phyloP scores from a whole-genome alignment of 1,284 basidiomycete genomes.

The Leccinum griseonigrum region DNA sequence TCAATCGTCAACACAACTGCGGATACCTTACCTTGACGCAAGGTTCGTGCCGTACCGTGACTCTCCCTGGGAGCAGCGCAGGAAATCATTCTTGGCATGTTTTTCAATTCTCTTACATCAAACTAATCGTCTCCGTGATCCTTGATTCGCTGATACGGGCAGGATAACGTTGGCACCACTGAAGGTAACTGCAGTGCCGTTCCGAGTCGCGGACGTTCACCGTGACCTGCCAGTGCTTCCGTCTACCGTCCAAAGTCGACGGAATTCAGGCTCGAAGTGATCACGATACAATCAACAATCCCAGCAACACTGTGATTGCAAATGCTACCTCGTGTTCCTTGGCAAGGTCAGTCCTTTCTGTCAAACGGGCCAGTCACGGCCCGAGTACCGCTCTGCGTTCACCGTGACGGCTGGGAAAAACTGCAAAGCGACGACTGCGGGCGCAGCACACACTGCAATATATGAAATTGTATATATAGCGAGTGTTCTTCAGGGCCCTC shows the following conservation, averaged over 20 bases:
- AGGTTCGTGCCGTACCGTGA: slow-evolving; percentile 46
- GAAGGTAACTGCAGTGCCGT: slow-evolving; percentile 79
- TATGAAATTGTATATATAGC: no score
- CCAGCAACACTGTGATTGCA: slow-evolving; percentile 95
- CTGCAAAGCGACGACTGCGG: no score
- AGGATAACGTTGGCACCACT: slow-evolving; percentile 95
- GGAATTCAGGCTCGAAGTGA: slow-evolving; percentile 71
- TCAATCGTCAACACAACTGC: slow-evolving; percentile 82
- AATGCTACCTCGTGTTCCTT: slow-evolving; percentile 88
- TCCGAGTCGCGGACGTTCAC: slow-evolving; percentile 54
- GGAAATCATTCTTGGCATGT: slow-evolving; percentile 92
- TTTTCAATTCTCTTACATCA: slow-evolving; percentile 92
- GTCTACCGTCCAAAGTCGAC: slow-evolving; percentile 54
- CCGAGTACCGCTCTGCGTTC: slow-evolving; percentile 76
- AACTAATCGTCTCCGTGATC: slow-evolving; percentile 27
- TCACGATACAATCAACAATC: slow-evolving; percentile 85
- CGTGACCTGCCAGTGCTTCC: slow-evolving; percentile 43
- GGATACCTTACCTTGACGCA: slow-evolving; percentile 84
- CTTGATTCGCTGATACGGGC: slow-evolving; percentile 3
- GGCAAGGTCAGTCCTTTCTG: slow-evolving; percentile 55
- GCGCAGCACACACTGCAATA: no score
- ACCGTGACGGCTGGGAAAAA: slow-evolving; percentile 51
- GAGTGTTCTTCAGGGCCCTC: slow-evolving; percentile 78
- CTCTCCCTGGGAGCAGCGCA: slow-evolving; percentile 30
- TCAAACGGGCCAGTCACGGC: slow-evolving; percentile 47